Evolutionary conservation across 306 rosid genomes (phyloP).

Genomic region (Medicago lupulina): DNA sequence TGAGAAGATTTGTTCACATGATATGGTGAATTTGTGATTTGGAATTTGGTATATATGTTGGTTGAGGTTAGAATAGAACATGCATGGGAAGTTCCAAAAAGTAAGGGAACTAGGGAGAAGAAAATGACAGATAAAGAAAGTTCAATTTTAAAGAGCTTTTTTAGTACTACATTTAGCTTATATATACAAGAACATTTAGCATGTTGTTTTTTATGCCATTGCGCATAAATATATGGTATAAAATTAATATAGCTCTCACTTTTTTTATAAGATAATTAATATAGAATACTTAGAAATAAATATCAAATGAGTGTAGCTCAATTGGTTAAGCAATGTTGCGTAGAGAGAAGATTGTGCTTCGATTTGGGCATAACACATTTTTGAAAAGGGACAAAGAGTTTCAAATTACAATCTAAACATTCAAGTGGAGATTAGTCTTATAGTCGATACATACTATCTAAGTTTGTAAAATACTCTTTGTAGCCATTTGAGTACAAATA

Average conservation of each 20-base stretch:
- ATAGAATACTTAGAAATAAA: neutral
- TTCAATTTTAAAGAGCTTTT: neutral
- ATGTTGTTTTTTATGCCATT: neutral
- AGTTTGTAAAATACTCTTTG: neutral
- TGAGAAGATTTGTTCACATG: slow-evolving; percentile 10
- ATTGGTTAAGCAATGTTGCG: neutral
- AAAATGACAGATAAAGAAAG: slow-evolving; percentile 8
- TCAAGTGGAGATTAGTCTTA: neutral
- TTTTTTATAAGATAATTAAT: neutral
- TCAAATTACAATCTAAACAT: neutral
- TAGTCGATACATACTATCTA: neutral
- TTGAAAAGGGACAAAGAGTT: too few relatives aligned
- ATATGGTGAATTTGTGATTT: slow-evolving; percentile 3
- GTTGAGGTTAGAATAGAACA: neutral
- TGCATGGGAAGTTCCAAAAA: neutral
- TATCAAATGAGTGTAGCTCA: too few relatives aligned
- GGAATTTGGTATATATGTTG: neutral
- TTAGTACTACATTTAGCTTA: neutral
- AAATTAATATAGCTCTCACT: neutral
- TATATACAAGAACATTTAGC: neutral
- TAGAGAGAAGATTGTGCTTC: neutral
- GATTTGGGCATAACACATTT: neutral
- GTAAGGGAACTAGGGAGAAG: neutral
- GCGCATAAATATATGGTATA: neutral
- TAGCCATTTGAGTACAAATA: neutral